A percentile compares a stretch with the other conserved stretches of the same genome.
These are phyloP conservation scores for Saturnispora quitensis DNA, from an alignment of 805 yeast species.

Conservation along the genomic window DNA sequence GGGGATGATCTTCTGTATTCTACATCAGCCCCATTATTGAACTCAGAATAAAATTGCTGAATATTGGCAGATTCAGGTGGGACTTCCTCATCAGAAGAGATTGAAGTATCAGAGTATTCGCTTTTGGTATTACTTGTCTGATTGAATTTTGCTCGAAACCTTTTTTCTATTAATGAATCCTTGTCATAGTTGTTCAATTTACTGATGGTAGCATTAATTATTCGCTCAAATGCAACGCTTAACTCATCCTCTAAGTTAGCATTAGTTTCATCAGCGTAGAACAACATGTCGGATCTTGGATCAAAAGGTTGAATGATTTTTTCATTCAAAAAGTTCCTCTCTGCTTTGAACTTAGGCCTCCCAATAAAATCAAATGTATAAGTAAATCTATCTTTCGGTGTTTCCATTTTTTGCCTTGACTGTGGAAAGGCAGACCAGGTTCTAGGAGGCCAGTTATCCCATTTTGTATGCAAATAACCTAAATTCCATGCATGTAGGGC, in stretches of 20 bases:
- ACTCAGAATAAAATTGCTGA: background rate
- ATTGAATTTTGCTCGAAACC: background rate
- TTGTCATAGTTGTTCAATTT: background rate
- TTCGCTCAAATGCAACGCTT: background rate
- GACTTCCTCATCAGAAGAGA: background rate
- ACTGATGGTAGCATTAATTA: background rate
- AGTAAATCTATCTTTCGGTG: background rate
- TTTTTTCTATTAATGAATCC: background rate
- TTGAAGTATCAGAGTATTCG: background rate
- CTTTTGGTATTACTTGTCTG: background rate
- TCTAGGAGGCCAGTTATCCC: conserved; percentile 6
- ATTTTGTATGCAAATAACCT: conserved; percentile 1
- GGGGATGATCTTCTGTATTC: conserved; percentile 3
- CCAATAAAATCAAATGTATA: conserved; percentile 4
- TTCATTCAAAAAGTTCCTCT: background rate
- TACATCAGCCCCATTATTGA: background rate
- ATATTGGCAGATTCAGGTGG: background rate
- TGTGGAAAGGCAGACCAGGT: conserved; percentile 2
- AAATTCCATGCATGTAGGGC: conserved; percentile 6
- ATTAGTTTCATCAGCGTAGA: background rate
- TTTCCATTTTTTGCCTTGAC: background rate
- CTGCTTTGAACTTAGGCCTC: background rate
- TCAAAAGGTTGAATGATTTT: background rate
- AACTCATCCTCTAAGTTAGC: background rate
- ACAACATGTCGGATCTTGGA: background rate